These are phyloP conservation scores for Cyclanthera cordifolia DNA, from an alignment of 306 rosid genomes.

Conservation along the genomic window DNA sequence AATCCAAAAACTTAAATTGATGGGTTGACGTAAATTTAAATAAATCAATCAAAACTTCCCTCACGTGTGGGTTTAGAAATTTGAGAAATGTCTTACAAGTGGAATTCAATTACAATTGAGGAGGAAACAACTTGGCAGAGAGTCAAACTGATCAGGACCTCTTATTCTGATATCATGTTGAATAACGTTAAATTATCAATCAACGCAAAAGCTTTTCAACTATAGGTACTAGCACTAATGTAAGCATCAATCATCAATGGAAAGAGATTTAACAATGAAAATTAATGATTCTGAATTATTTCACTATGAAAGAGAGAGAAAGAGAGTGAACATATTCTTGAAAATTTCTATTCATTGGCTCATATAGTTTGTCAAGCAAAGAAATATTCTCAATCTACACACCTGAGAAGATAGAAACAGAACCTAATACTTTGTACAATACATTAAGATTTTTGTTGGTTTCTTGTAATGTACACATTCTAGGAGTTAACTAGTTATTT, in stretches of 20 bases:
- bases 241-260: background rate
- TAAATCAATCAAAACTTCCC: too few relatives aligned
- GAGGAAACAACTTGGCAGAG: too few relatives aligned
- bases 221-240: background rate
- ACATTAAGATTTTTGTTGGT: slow-evolving; percentile 15
- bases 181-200: too few relatives aligned
- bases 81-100: too few relatives aligned
- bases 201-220: too few relatives aligned
- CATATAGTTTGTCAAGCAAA: slow-evolving; percentile 19
- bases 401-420: slow-evolving; percentile 18
- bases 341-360: slow-evolving; percentile 26
- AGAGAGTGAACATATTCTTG: slow-evolving; percentile 32
- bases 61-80: too few relatives aligned
- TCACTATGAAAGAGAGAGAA: background rate
- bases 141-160: too few relatives aligned
- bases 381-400: slow-evolving; percentile 36
- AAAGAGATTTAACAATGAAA: slow-evolving; percentile 10
- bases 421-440: slow-evolving; percentile 15
- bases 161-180: too few relatives aligned
- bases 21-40: too few relatives aligned
- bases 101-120: too few relatives aligned
- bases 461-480: slow-evolving; percentile 14
- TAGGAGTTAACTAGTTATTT: background rate
- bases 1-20: too few relatives aligned
- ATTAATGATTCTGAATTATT: slow-evolving; percentile 13